Base-by-base conservation (phyloP, 2,329 filamentous ascomycete genomes). In the Decorospora gaudefroyi region DNA sequence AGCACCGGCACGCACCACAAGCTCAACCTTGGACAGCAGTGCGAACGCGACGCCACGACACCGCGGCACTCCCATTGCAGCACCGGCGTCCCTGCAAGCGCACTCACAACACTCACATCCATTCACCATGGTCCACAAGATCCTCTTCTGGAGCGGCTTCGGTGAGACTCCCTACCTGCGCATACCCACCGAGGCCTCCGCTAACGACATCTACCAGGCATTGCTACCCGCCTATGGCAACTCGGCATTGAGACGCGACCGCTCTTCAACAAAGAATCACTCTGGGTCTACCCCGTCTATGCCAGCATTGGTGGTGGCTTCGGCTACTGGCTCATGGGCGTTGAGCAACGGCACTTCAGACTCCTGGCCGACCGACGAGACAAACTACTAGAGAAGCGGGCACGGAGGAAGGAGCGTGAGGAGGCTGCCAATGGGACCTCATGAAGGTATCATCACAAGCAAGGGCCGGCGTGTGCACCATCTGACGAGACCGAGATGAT, bases 241-340 rank as follows among this genome's bases (percentile, higher is more conserved):
- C 86, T 99, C 71, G 93, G 92, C 68, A 93, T 99, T 72, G 90
- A 99, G 78, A 96, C 95, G 90, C 90, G 91, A 53, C 93, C 92
- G 38, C 86, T 96, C 73, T 89, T 97, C 81, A 85, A 87, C 75
- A 83, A 80, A 67, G 80, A 86, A 69, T 87, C 87, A 42, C 83
- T 96, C 65, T 95, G 90, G 87, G 90, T 84, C 37, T 99, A 96
- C 77, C 93, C 93, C 42, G 75, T 92, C 61, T 99, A 93, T 74
- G 91, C 85, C 46, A 82, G 82, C 60, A 83, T 90, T 53, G 91
- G 91, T 62, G 91, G 86, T 61, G 89, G 87, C 74, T 96, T 97
- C 75, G 93, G 93, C 61, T 96, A 96, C 80, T 99, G 92, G 90
- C 78, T 99, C 61, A 85, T 91, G 77, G 88, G 89, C 53, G 88